Base-by-base conservation (phyloP, 345 rosid genomes). In the Eucalyptus cladocalyx region DNA sequence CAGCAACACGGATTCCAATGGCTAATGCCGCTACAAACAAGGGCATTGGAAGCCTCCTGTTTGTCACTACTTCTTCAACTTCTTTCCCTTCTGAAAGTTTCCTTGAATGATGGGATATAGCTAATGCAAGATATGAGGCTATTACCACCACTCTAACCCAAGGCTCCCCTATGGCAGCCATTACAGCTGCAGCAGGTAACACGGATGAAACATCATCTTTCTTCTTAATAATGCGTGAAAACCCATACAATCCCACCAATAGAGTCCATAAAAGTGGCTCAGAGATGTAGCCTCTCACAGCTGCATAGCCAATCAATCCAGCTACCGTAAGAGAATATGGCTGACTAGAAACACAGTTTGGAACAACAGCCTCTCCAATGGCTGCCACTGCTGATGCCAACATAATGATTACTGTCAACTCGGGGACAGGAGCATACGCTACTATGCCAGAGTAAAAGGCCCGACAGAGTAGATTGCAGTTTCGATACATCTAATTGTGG, bases 231-330 rank as follows among this genome's bases (percentile, higher is more conserved):
- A 95, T 85, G 67, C 94, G 92, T 0, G 95, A 96, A 91, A 93
- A 97, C 81, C 93, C 92, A 90, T 95, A 97, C 81, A 95, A 37
- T 49, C 95, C 96, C 60, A 96, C 54, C 32, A 97, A 90, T 53
- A 94, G 92, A 12, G 97, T 96, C 99, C 99, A 97, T 92, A 96
- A 94, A 91, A 96, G 88, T 3, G 94, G 97, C 93, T 95, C 98
- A 1, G 99, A 94, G 89, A 96, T 95, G 90, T 94, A 96, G 89
- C 96, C 93, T 56, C 89, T 91, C 86, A 97, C 98, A 13, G 95
- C 98, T 76, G 96, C 98, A 92, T 92, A 95, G 62, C 99, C 98
- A 69, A 95, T 91, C 11, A 97, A 90, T 87, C 97, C 98, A 15
- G 98, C 92, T 30, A 95, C 21, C 11, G 97, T 94, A 42, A 97